These are phyloP conservation scores for Hawksworthiomyces lignivorus DNA, from an alignment of 2,329 filamentous ascomycete species.

Conservation along the genomic window DNA sequence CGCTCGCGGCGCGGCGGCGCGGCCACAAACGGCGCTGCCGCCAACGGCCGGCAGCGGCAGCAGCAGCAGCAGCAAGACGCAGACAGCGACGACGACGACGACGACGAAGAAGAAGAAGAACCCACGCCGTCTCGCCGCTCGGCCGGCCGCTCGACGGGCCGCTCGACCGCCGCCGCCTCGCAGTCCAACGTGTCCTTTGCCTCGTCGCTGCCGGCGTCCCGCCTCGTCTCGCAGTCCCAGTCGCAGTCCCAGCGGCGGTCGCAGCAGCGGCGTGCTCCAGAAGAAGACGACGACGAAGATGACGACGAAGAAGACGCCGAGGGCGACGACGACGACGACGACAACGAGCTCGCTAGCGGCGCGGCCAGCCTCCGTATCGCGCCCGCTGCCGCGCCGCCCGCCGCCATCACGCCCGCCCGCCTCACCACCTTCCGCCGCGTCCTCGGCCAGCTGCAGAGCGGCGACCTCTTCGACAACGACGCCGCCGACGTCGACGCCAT, in stretches of 20 bases:
- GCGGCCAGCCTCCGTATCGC: conserved; percentile 35
- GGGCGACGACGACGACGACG: conserved; percentile 41
- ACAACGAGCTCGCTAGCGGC: conserved; percentile 35
- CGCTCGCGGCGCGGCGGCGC: conserved; percentile 22
- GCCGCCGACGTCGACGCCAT: conserved; percentile 68
- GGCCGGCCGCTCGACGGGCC: conserved; percentile 27
- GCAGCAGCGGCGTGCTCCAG: conserved; percentile 30
- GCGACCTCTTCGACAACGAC: conserved; percentile 76
- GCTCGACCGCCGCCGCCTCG: too few species aligned
- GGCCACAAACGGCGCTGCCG: conserved; percentile 18
- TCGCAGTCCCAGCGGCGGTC: conserved; percentile 16
- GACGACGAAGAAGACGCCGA: conserved; percentile 31
- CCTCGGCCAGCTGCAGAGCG: conserved; percentile 72
- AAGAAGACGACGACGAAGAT: conserved; percentile 23
- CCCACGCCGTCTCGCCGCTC: conserved; percentile 34
- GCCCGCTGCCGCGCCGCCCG: conserved; percentile 18
- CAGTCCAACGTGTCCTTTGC: conserved; percentile 63
- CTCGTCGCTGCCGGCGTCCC: conserved; percentile 71
- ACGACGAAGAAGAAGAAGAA: conserved; percentile 40
- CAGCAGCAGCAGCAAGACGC: conserved; percentile 16
- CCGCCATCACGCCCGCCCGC: conserved; percentile 52
- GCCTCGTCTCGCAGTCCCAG: conserved; percentile 40
- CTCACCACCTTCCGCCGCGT: conserved; percentile 69
- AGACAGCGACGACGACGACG: conserved; percentile 34
- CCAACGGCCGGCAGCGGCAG: conserved; percentile 16